Evolutionary conservation across 1,139 yeast species (phyloP).

Genomic region (Lodderomyces metapsilosis): DNA sequence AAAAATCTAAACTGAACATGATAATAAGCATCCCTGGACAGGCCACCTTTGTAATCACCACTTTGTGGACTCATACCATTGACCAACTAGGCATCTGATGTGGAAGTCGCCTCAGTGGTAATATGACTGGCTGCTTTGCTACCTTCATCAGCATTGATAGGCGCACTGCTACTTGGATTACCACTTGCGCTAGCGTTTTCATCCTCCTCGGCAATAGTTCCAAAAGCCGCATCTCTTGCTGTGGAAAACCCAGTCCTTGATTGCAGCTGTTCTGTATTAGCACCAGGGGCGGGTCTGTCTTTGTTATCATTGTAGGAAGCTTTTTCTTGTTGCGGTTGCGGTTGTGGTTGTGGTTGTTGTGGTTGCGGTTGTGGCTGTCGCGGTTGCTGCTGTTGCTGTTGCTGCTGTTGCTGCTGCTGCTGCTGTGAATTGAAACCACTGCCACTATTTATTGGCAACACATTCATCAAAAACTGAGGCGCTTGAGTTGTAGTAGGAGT

Average conservation of each 20-base stretch:
- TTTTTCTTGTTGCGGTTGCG: background rate
- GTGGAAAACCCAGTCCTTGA: background rate
- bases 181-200: background rate
- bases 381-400: conserved; percentile 1
- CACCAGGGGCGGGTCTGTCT: background rate
- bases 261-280: background rate
- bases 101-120: background rate
- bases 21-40: too few relatives aligned
- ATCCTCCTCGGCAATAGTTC: background rate
- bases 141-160: background rate
- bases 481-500: conserved; percentile 44
- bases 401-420: background rate
- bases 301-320: background rate
- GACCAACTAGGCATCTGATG: background rate
- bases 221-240: background rate
- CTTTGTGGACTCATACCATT: too few relatives aligned
- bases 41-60: too few relatives aligned
- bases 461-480: conserved; percentile 30
- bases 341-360: conserved; percentile 3
- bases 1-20: too few relatives aligned
- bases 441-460: conserved; percentile 17
- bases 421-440: conserved; percentile 5
- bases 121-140: background rate
- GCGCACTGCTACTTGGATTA: background rate
- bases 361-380: background rate